Base-by-base conservation (phyloP, 176 grass and related monocot genomes). In the Phragmites australis region DNA sequence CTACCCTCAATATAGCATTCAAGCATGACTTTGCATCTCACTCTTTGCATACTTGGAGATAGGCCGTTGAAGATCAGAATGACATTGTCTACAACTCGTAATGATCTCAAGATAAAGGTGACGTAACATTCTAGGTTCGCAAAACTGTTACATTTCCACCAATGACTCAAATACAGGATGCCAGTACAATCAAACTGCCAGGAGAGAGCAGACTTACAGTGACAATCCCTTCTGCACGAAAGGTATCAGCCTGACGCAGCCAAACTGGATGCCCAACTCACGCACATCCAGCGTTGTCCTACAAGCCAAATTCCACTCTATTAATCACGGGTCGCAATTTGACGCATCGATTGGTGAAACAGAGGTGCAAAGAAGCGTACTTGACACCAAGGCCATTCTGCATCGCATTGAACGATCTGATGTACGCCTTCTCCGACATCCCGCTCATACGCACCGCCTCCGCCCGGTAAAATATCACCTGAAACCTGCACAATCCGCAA, bases 401-500 rank as follows among this genome's bases (percentile, higher is more conserved):
- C 79, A 99, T 79, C 9, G 82, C 74, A 53, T 99, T 99, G 78
- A 95, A 94, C 6, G 96, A 99, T 76, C 92, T 87, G 70, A 93
- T 93, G 74, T 95, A 99, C 0, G 92, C 92, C 84, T 93, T 99
- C 10, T 95, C 96, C 2, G 96, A 95, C 96, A 99, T 99, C 49
- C 96, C 96, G 21, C 96, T 95, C 81, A 95, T 91, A n/a, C 81
- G 74, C 58, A 99, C 89, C 8, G 96, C 92, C 81, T 74, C 86
- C 46, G 91, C 59, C 30, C 92, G 82, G 77, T 95, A 90, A 76
- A 99, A 99, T 55, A 93, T 82, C 70, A 93, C 88, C 75, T 95
- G 83, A 46, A 91, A 91, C 70, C 96, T 99, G 84, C 12, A 30
- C 55, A 72, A 23, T 6, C 4, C 2, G 4, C 21, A 11, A 0